Evolutionary conservation across 1,284 basidiomycete species (phyloP).

Genomic region (Pseudozyma sp.): DNA sequence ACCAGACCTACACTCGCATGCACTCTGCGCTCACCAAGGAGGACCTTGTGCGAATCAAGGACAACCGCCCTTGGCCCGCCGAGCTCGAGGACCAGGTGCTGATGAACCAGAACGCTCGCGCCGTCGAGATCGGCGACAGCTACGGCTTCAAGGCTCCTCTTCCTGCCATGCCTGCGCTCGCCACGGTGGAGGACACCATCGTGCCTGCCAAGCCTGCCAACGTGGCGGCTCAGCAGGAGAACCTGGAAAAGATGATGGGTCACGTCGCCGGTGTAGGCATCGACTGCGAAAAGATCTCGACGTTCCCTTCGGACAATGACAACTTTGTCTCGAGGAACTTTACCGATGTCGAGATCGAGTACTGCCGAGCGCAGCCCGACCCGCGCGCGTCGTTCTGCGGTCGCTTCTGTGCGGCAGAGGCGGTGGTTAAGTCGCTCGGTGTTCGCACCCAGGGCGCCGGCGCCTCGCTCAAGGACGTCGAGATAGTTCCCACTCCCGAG

Average conservation of each 20-base stretch:
- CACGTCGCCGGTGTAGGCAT: constrained; percentile 79
- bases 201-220: constrained; percentile 51
- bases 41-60: constrained; percentile 86
- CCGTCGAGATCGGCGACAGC: constrained; percentile 55
- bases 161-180: constrained; percentile 49
- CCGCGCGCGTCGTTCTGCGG: constrained; percentile 91
- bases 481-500: constrained; percentile 79
- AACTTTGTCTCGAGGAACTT: constrained; percentile 92
- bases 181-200: constrained; percentile 29
- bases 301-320: constrained; percentile 89
- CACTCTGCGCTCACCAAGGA: constrained; percentile 62
- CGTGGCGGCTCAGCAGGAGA: constrained; percentile 54
- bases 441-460: constrained; percentile 90
- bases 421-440: constrained; percentile 96
- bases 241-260: constrained; percentile 58
- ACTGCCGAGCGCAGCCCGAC: constrained; percentile 88
- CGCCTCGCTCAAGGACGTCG: constrained; percentile 94
- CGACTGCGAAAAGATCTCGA: constrained; percentile 84
- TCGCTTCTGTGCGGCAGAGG: constrained; percentile 97
- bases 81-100: constrained; percentile 90
- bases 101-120: constrained; percentile 89
- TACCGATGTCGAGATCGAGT: constrained; percentile 85
- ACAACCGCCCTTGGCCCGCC: constrained; percentile 86
- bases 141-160: constrained; percentile 60
- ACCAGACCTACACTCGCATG: constrained; percentile 64